Evolutionary conservation across 306 rosid genomes (phyloP), one percentile per base, ranked within the genome.

Genomic region (Echinosophora koreensis): DNA sequence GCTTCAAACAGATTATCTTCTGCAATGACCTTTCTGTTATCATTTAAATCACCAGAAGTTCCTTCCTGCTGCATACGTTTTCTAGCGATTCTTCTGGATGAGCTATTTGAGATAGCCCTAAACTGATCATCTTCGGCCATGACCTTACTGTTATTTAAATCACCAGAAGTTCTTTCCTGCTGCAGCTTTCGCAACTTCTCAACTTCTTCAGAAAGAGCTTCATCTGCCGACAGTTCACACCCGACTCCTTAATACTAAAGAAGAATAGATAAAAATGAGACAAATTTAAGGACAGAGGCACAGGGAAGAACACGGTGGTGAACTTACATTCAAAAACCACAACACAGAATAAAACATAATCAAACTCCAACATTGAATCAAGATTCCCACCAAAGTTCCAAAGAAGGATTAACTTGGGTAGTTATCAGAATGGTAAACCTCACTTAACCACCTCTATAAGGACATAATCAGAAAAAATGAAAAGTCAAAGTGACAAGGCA

Each of bases 201-300:
- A 69, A 90, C 66, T 88, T 94, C 93, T 84, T 85, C 89, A 63
- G 81, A 42, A 80, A 94, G 94, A 47, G 77, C 81, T 63, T 83
- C 86, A 81, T 79, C 97, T 94, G 91, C 77, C 65, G 76, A 57
- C 79, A 78, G 71, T 80, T 77, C 77, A 67, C 60, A 82, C 39
- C 46, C 76, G 58, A 84, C 73, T 64, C 66, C 49, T 46, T 74
- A 74, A 61, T 49, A 64, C 72, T 46, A 28, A 80, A 80, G 59
- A 84, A 56, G 76, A 38, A 77, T 38, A 12, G 32, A 30, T 30
- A 30, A 3, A 30, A 30, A 30, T 30, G 32, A 30, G 32, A 30
- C 32, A 30, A 30, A 30, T 30, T 30, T 30, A 30, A 30, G 32
- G 32, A 3, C 32, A 30, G 32, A 30, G 32, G 3, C 32, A 28